Percentiles rank a stretch among this genome's conserved stretches.
Conservation (phyloP, 2,329 filamentous ascomycete species). For the Talaromyces sp. region DNA sequence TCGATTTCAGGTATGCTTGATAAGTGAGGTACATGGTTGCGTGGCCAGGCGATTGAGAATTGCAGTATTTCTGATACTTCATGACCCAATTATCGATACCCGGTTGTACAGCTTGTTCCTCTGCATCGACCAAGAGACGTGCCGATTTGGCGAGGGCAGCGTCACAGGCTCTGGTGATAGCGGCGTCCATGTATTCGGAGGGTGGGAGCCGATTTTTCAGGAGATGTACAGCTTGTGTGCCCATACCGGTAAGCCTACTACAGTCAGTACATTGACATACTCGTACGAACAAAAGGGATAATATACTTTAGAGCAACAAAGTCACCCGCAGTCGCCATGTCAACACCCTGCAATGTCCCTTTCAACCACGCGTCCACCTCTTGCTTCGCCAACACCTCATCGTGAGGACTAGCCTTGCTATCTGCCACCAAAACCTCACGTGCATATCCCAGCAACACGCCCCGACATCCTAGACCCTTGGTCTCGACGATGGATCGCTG, state of each 20-base stretch:
- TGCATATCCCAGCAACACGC: slow-evolving; percentile 54
- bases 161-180: slow-evolving; percentile 46
- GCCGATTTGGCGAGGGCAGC: slow-evolving; percentile 42
- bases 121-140: slow-evolving; percentile 53
- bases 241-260: slow-evolving; percentile 49
- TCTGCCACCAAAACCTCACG: slow-evolving; percentile 54
- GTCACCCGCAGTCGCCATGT: slow-evolving; percentile 52
- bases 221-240: slow-evolving; percentile 40
- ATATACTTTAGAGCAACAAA: slow-evolving; percentile 52
- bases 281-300: background rate
- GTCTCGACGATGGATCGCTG: slow-evolving; percentile 45
- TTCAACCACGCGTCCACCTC: slow-evolving; percentile 48
- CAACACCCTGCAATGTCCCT: slow-evolving; percentile 53
- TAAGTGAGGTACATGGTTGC: slow-evolving; percentile 56
- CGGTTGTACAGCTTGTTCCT: slow-evolving; percentile 52
- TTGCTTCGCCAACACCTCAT: slow-evolving; percentile 31
- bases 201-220: slow-evolving; percentile 40
- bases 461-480: slow-evolving; percentile 50
- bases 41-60: slow-evolving; percentile 42
- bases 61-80: slow-evolving; percentile 53
- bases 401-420: slow-evolving; percentile 28
- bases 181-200: slow-evolving; percentile 39
- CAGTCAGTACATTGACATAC: background rate
- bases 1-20: slow-evolving; percentile 53
- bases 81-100: slow-evolving; percentile 54